Evolutionary conservation across 768 basidiomycete species (phyloP).

Genomic region (Tulasnella sp.): DNA sequence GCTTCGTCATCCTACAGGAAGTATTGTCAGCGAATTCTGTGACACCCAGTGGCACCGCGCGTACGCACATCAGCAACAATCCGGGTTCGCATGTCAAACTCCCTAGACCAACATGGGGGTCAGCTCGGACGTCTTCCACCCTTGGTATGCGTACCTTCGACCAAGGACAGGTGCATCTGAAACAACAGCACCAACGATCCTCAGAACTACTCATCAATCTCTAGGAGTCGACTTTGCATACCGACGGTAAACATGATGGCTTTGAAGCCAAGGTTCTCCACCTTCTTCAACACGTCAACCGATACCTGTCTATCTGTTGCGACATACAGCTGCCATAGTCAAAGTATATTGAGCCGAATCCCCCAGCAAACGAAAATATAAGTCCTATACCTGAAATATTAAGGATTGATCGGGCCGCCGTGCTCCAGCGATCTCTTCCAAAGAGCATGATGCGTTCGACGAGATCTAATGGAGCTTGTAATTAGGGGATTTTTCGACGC

Average conservation of each 20-base stretch:
- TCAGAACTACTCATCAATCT: background rate
- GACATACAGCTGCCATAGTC: conserved; percentile 62
- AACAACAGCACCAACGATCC: background rate
- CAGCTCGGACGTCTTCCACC: background rate
- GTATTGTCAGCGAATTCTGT: background rate
- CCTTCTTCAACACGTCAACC: conserved; percentile 63
- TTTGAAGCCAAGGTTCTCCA: conserved; percentile 72
- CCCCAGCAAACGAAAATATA: background rate
- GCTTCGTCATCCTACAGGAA: conserved; percentile 2
- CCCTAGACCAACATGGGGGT: conserved; percentile 43
- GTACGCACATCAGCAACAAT: background rate
- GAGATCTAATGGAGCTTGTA: conserved; percentile 16
- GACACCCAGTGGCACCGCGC: background rate
- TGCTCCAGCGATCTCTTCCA: conserved; percentile 31
- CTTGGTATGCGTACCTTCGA: conserved; percentile 41
- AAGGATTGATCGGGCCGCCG: conserved; percentile 28
- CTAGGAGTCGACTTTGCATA: background rate
- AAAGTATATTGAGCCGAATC: background rate
- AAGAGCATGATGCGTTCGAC: conserved; percentile 29
- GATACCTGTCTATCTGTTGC: conserved; percentile 64
- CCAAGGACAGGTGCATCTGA: conserved; percentile 76
- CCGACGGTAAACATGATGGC: conserved; percentile 79
- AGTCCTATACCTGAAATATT: conserved; percentile 27
- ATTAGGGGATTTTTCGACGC: background rate
- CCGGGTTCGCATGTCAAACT: conserved; percentile 49